phyloP scores from a whole-genome alignment of 768 basidiomycete genomes.

The Calocera cornea region DNA sequence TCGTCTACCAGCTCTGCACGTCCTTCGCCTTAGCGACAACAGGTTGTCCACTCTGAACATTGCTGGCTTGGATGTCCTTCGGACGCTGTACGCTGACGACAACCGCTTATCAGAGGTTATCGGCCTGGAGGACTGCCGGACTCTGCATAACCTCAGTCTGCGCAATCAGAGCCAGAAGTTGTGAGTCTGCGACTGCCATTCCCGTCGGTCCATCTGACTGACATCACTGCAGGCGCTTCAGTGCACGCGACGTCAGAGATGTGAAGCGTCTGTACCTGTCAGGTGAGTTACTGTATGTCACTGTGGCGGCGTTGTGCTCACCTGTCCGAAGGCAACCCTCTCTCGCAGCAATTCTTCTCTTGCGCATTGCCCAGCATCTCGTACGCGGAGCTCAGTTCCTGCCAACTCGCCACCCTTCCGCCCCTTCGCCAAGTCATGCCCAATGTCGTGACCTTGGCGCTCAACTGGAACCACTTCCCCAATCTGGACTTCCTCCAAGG shows the following conservation, averaged over 20 bases:
- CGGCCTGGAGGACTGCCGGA: slow-evolving; percentile 40
- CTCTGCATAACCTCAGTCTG: slow-evolving; percentile 78
- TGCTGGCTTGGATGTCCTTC: slow-evolving; percentile 49
- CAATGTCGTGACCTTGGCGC: slow-evolving; percentile 79
- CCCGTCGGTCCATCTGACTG: slow-evolving; percentile 17
- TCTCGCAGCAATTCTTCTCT: slow-evolving; percentile 24
- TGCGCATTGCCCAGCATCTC: slow-evolving; percentile 77
- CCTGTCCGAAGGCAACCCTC: slow-evolving; percentile 46
- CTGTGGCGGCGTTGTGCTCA: background rate
- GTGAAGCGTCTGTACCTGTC: slow-evolving; percentile 90
- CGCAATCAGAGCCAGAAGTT: slow-evolving; percentile 72
- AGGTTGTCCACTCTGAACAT: slow-evolving; percentile 50
- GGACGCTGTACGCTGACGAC: slow-evolving; percentile 87
- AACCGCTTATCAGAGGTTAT: slow-evolving; percentile 33
- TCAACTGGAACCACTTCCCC: slow-evolving; percentile 87
- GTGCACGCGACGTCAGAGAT: slow-evolving; percentile 57
- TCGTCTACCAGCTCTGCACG: slow-evolving; percentile 56
- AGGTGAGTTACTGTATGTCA: slow-evolving; percentile 38
- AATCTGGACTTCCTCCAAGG: slow-evolving; percentile 56
- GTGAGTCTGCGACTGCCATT: slow-evolving; percentile 37
- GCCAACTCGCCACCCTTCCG: slow-evolving; percentile 68
- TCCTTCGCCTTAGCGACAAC: slow-evolving; percentile 76
- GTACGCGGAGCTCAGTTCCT: slow-evolving; percentile 84
- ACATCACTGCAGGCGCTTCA: slow-evolving; percentile 9
- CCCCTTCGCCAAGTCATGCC: slow-evolving; percentile 51